phyloP scores from a whole-genome alignment of 2,329 filamentous ascomycete genomes.

The Sclerotinia borealis region DNA sequence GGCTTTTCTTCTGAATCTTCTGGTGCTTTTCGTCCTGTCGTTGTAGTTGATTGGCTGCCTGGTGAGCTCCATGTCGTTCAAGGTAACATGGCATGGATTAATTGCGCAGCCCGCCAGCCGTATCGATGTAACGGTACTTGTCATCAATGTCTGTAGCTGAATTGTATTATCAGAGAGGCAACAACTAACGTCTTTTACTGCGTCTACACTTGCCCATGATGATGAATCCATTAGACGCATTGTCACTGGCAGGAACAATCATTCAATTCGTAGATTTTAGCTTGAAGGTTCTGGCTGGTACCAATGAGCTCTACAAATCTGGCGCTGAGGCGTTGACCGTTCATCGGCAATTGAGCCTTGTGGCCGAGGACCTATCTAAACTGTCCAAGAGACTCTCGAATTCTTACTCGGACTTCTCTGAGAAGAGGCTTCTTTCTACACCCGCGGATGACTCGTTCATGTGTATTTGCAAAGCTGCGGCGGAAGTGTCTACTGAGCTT shows the following conservation, averaged over 20 bases:
- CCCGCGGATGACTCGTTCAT: neutral
- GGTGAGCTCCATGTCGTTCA: neutral
- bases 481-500: neutral
- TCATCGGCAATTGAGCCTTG: conserved; percentile 8
- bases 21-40: neutral
- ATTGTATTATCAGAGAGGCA: neutral
- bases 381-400: neutral
- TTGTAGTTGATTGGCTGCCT: neutral
- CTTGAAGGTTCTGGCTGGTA: conserved; percentile 12
- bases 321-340: neutral
- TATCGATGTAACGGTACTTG: neutral
- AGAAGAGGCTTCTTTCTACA: neutral
- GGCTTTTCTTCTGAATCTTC: neutral
- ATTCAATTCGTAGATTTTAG: conserved; percentile 19
- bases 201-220: neutral
- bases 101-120: neutral
- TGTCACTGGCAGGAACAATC: conserved; percentile 11
- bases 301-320: conserved; percentile 12
- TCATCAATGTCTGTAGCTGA: neutral
- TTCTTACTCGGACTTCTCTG: neutral
- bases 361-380: conserved; percentile 4
- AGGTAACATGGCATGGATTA: neutral
- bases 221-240: conserved; percentile 11
- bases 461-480: neutral
- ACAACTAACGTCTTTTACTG: too few species aligned